These are phyloP conservation scores for Leishmania turanica DNA, from an alignment of 208 protist genomes.

Conservation along the genomic window DNA sequence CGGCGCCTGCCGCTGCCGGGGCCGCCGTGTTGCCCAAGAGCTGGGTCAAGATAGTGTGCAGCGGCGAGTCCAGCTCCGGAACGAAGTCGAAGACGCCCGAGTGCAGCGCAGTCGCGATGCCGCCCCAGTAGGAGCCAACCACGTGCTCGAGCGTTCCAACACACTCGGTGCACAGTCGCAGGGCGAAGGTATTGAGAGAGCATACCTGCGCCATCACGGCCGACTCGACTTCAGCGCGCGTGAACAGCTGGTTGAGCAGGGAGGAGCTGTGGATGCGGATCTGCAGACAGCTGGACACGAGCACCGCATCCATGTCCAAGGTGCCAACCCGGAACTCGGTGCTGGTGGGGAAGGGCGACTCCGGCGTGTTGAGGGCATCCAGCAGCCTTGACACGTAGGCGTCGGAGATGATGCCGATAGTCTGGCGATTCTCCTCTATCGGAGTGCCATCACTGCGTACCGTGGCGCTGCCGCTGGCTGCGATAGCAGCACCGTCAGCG, in stretches of 20 bases:
- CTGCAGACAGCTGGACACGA: constrained; percentile 75
- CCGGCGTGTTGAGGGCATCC: constrained; percentile 66
- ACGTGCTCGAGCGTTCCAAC: constrained; percentile 73
- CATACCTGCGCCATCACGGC: constrained; percentile 50
- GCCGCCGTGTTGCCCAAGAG: constrained; percentile 13
- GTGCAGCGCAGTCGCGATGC: constrained; percentile 73
- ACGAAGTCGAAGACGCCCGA: constrained; percentile 70
- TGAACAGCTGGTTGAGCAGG: constrained; percentile 69
- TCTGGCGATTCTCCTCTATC: not conserved
- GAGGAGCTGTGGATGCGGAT: constrained; percentile 53
- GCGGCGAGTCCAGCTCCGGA: constrained; percentile 30
- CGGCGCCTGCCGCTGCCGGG: constrained; percentile 1
- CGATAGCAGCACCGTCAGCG: not conserved
- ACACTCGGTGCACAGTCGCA: constrained; percentile 55
- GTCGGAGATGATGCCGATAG: constrained; percentile 17
- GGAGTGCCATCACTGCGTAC: not conserved
- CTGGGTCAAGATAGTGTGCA: constrained; percentile 49
- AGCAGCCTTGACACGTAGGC: constrained; percentile 46
- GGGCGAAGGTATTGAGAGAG: constrained; percentile 57
- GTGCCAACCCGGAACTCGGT: constrained; percentile 62
- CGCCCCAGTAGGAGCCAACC: constrained; percentile 83
- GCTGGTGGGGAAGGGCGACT: constrained; percentile 45
- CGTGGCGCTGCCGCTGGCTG: constrained; percentile 2
- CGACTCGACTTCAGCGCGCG: constrained; percentile 53
- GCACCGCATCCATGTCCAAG: constrained; percentile 64